Conservation (phyloP, 2,329 filamentous ascomycete species). For the Pseudopyrenochaeta lycopersici region DNA sequence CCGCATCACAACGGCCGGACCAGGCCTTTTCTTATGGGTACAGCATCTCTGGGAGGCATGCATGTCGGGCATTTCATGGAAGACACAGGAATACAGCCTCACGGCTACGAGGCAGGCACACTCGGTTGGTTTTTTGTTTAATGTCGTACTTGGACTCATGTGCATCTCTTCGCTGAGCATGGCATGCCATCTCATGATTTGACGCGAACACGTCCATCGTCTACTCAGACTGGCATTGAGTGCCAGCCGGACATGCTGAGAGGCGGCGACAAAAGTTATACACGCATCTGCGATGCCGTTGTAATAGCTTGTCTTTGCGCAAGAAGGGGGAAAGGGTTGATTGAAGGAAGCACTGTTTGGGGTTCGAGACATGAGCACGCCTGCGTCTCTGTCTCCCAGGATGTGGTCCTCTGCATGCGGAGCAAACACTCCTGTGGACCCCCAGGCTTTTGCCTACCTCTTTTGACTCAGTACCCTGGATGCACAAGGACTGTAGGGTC, state of each 20-base stretch:
- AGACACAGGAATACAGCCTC: constrained; percentile 53
- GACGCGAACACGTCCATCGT: constrained; percentile 41
- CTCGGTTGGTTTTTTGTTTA: constrained; percentile 50
- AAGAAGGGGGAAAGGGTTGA: constrained; percentile 24
- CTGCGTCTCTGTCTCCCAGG: constrained; percentile 39
- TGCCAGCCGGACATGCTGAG: constrained; percentile 49
- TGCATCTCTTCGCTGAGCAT: constrained; percentile 49
- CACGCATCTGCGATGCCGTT: constrained; percentile 50
- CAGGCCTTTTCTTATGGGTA: constrained; percentile 48
- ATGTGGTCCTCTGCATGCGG: constrained; percentile 50
- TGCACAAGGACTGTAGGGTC: constrained; percentile 56
- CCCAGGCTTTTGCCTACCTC: constrained; percentile 47
- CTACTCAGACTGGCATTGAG: constrained; percentile 50
- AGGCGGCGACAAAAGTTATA: constrained; percentile 51
- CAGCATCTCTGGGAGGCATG: constrained; percentile 57
- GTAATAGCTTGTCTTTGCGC: constrained; percentile 43
- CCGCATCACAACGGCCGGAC: constrained; percentile 45
- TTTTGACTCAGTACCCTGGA: constrained; percentile 21
- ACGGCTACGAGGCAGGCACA: constrained; percentile 54
- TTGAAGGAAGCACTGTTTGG: constrained; percentile 10
- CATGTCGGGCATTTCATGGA: constrained; percentile 54
- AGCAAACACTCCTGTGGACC: constrained; percentile 39
- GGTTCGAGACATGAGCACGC: constrained; percentile 42
- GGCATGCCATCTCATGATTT: constrained; percentile 48
- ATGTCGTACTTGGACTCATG: constrained; percentile 50